These are phyloP conservation scores for Cavenderia fasciculata DNA, from an alignment of 78 protist species.

Conservation along the genomic window DNA sequence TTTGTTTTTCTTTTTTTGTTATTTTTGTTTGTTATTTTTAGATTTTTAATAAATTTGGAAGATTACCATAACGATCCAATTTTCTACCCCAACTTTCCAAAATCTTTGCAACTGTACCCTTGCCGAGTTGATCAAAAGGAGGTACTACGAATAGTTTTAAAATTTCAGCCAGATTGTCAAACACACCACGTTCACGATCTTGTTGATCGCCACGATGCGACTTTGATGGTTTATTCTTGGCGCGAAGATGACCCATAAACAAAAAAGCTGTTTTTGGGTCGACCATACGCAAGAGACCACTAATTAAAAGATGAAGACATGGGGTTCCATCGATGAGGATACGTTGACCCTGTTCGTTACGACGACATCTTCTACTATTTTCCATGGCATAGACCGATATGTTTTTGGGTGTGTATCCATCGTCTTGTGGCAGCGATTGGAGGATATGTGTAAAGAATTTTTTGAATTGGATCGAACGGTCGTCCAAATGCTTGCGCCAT, in stretches of 20 bases:
- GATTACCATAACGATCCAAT: conserved; percentile 67
- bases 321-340: conserved; percentile 56
- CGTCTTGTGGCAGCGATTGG: conserved; percentile 57
- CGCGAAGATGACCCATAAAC: conserved; percentile 74
- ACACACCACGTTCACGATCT: conserved; percentile 52
- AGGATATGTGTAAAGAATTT: conserved; percentile 37
- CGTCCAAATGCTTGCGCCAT: conserved; percentile 61
- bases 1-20: background rate
- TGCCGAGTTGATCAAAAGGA: conserved; percentile 76
- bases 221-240: conserved; percentile 49
- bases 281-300: conserved; percentile 69
- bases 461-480: conserved; percentile 35
- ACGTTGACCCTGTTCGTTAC: conserved; percentile 75
- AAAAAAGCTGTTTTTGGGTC: conserved; percentile 75
- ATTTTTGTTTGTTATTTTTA: background rate
- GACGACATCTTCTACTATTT: conserved; percentile 48
- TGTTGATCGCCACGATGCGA: conserved; percentile 75
- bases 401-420: conserved; percentile 50
- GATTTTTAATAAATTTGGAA: conserved; percentile 57
- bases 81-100: conserved; percentile 75
- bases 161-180: conserved; percentile 66
- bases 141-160: conserved; percentile 67
- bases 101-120: conserved; percentile 57
- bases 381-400: conserved; percentile 75
- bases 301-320: conserved; percentile 50